These are phyloP conservation scores for Huntiella omanensis DNA, from an alignment of 2,329 filamentous ascomycete genomes.

Conservation along the genomic window DNA sequence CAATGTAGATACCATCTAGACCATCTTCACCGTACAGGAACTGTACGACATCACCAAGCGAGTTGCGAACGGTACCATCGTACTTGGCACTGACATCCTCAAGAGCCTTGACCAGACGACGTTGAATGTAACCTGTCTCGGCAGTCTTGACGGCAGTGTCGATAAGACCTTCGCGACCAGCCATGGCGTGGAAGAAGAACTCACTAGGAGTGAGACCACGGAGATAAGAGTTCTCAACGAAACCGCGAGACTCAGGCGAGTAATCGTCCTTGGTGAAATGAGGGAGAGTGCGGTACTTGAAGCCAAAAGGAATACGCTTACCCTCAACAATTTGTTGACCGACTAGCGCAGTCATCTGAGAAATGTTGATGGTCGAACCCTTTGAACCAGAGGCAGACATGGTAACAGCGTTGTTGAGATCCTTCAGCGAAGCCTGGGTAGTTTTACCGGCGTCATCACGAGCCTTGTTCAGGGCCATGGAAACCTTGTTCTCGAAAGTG, in stretches of 20 bases:
- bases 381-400: slow-evolving; percentile 97
- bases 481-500: slow-evolving; percentile 95
- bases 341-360: slow-evolving; percentile 96
- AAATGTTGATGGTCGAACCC: slow-evolving; percentile 97
- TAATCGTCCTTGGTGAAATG: slow-evolving; percentile 99
- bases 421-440: slow-evolving; percentile 81
- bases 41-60: slow-evolving; percentile 85
- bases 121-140: slow-evolving; percentile 97
- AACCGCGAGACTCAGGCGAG: slow-evolving; percentile 87
- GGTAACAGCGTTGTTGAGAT: slow-evolving; percentile 87
- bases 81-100: slow-evolving; percentile 97
- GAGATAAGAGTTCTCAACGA: slow-evolving; percentile 96
- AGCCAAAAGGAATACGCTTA: slow-evolving; percentile 96
- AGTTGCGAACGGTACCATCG: slow-evolving; percentile 93
- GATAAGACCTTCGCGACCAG: slow-evolving; percentile 97
- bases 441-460: slow-evolving; percentile 91
- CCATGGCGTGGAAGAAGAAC: slow-evolving; percentile 99
- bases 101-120: slow-evolving; percentile 90
- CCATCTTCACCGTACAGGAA: slow-evolving; percentile 97
- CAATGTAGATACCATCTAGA: slow-evolving; percentile 80
- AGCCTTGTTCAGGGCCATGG: slow-evolving; percentile 79
- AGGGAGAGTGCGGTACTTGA: slow-evolving; percentile 91
- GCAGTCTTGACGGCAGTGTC: slow-evolving; percentile 99
- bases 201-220: slow-evolving; percentile 87
- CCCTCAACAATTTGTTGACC: slow-evolving; percentile 97